Percentiles rank a stretch among this genome's conserved stretches.
phyloP scores from a whole-genome alignment of 202 grass and related monocot species.

The Bolboschoenoplectus hybrid region DNA sequence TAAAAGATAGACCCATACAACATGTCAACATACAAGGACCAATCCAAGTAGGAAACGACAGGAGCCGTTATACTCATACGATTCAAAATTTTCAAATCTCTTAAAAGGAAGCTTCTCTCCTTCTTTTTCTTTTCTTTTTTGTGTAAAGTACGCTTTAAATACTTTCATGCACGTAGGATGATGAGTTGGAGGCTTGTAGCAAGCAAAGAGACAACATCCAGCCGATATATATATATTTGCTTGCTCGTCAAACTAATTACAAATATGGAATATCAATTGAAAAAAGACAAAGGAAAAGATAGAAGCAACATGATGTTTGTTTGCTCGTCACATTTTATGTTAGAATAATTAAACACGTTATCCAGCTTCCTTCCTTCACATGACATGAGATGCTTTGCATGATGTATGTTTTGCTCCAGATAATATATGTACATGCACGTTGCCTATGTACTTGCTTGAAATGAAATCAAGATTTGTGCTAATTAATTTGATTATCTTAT shows the following conservation, averaged over 20 bases:
- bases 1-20: no score
- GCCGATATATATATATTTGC: no score
- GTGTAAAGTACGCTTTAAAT: neutral
- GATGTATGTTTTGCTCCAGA: neutral
- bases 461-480: no score
- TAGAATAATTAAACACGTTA: neutral
- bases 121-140: no score
- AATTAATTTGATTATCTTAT: no score
- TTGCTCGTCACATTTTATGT: neutral
- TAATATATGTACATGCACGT: neutral
- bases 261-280: neutral
- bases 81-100: no score
- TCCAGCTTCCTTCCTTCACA: neutral
- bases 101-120: no score
- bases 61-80: no score
- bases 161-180: neutral
- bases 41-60: no score
- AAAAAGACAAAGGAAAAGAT: neutral
- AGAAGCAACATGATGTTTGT: neutral
- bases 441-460: neutral
- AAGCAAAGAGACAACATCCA: neutral
- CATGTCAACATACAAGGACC: no score
- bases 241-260: neutral
- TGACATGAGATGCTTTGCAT: conserved; percentile 5
- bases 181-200: neutral